Evolutionary conservation across 2,329 filamentous ascomycete species (phyloP).

Genomic region (Xylariaceae sp.): DNA sequence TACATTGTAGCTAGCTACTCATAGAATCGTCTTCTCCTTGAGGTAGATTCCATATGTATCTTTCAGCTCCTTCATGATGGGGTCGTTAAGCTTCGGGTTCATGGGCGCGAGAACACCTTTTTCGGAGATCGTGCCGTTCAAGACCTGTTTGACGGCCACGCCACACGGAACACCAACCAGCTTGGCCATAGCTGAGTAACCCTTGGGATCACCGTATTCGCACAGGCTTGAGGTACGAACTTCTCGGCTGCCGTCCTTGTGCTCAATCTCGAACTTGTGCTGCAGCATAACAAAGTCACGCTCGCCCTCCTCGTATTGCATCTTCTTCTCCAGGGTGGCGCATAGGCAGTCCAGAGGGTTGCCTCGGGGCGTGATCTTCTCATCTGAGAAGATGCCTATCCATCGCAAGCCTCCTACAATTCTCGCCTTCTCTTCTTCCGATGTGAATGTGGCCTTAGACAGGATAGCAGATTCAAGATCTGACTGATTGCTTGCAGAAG

Average conservation of each 20-base stretch:
- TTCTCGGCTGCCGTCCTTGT: slow-evolving; percentile 73
- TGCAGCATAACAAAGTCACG: slow-evolving; percentile 72
- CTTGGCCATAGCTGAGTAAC: slow-evolving; percentile 81
- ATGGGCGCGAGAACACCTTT: slow-evolving; percentile 78
- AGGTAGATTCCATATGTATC: slow-evolving; percentile 57
- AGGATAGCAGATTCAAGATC: slow-evolving; percentile 71
- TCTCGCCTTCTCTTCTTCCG: slow-evolving; percentile 63
- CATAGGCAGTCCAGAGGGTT: slow-evolving; percentile 91
- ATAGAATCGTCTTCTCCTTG: slow-evolving; percentile 13
- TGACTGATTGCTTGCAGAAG: slow-evolving; percentile 58
- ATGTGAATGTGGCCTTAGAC: slow-evolving; percentile 69
- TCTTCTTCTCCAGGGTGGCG: slow-evolving; percentile 85
- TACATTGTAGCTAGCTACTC: too few species aligned
- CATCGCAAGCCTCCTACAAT: slow-evolving; percentile 70
- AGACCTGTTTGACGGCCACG: slow-evolving; percentile 73
- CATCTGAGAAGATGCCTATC: slow-evolving; percentile 58
- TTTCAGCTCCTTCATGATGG: slow-evolving; percentile 56
- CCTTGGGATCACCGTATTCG: slow-evolving; percentile 76
- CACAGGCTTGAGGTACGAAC: slow-evolving; percentile 75
- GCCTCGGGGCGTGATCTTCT: slow-evolving; percentile 51
- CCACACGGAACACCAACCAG: slow-evolving; percentile 64
- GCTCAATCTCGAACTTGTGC: slow-evolving; percentile 81
- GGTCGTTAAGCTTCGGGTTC: slow-evolving; percentile 61
- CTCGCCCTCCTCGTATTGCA: slow-evolving; percentile 79
- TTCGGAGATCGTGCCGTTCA: slow-evolving; percentile 68